phyloP scores from a whole-genome alignment of 1,139 yeast genomes.

The Scheffersomyces titani region DNA sequence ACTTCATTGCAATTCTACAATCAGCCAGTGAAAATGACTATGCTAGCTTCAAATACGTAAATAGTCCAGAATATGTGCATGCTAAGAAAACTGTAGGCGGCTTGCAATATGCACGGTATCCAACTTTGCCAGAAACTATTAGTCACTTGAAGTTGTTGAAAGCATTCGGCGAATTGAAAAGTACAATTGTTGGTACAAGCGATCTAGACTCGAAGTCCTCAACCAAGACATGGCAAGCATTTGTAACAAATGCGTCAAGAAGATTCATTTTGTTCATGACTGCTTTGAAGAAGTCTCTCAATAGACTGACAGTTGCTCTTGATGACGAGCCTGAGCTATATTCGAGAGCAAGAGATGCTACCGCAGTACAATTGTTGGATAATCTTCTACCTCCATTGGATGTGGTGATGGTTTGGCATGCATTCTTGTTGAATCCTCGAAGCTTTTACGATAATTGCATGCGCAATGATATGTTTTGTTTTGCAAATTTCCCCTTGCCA shows the following conservation, averaged over 20 bases:
- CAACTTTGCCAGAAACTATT: constrained; percentile 12
- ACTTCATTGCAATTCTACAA: not conserved
- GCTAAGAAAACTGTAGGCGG: not conserved
- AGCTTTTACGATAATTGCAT: constrained; percentile 28
- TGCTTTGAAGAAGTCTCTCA: constrained; percentile 12
- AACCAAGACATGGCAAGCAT: constrained; percentile 30
- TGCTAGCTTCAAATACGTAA: not conserved
- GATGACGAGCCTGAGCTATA: constrained; percentile 5
- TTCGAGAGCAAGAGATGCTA: constrained; percentile 3
- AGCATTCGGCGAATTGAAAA: constrained; percentile 26
- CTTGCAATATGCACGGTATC: constrained; percentile 2
- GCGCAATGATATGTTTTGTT: constrained; percentile 21
- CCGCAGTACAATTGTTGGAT: constrained; percentile 3
- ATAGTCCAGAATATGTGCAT: not conserved
- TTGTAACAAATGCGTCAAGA: constrained; percentile 28
- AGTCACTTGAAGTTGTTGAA: constrained; percentile 34
- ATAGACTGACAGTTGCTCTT: not conserved
- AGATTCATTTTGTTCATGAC: constrained; percentile 30
- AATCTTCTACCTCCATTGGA: constrained; percentile 34
- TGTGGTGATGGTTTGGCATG: constrained; percentile 43
- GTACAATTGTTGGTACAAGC: constrained; percentile 9
- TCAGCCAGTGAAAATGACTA: not conserved
- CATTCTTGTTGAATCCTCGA: constrained; percentile 29
- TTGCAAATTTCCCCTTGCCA: constrained; percentile 30
- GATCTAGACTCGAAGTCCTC: constrained; percentile 1